A percentile compares a stretch with the other conserved stretches of the same genome.
phyloP scores from a whole-genome alignment of 2,329 filamentous ascomycete species.

The Ceratocystis harringtonii region DNA sequence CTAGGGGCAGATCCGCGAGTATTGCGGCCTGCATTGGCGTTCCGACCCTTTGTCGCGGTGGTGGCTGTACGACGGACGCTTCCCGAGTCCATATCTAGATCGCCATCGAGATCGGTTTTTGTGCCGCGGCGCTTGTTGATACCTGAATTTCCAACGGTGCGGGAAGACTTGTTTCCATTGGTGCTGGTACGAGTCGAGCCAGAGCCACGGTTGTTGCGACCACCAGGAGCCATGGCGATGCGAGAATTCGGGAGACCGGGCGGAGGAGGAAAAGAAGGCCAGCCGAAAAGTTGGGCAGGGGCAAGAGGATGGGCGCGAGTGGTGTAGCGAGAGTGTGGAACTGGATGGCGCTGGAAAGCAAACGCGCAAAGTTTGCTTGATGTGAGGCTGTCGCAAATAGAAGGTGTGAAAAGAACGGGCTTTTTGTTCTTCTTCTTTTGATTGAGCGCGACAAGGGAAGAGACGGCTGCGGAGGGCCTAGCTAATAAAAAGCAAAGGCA shows the following conservation, averaged over 20 bases:
- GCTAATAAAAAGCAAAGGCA: background rate
- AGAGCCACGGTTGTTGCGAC: conserved; percentile 17
- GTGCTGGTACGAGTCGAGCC: conserved; percentile 16
- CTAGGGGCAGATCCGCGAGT: conserved; percentile 20
- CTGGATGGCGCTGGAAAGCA: background rate
- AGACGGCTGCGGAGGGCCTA: background rate
- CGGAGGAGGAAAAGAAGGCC: background rate
- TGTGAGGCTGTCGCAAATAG: background rate
- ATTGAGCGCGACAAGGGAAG: background rate
- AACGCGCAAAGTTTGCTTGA: background rate
- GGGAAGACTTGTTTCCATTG: conserved; percentile 16
- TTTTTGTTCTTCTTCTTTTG: too few relatives aligned
- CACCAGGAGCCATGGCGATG: conserved; percentile 15
- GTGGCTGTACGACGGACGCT: conserved; percentile 24
- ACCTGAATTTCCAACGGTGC: conserved; percentile 27
- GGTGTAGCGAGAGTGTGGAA: background rate
- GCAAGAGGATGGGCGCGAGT: background rate
- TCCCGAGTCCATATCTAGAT: conserved; percentile 41
- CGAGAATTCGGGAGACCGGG: conserved; percentile 11
- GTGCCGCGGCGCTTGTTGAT: conserved; percentile 35
- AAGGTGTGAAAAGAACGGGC: background rate
- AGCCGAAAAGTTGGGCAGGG: background rate
- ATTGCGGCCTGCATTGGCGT: conserved; percentile 18
- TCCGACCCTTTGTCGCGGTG: conserved; percentile 20
- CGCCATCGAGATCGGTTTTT: conserved; percentile 40